Evolutionary conservation across 106 monocot genomes (phyloP).

Genomic region (Allium cepa): DNA sequence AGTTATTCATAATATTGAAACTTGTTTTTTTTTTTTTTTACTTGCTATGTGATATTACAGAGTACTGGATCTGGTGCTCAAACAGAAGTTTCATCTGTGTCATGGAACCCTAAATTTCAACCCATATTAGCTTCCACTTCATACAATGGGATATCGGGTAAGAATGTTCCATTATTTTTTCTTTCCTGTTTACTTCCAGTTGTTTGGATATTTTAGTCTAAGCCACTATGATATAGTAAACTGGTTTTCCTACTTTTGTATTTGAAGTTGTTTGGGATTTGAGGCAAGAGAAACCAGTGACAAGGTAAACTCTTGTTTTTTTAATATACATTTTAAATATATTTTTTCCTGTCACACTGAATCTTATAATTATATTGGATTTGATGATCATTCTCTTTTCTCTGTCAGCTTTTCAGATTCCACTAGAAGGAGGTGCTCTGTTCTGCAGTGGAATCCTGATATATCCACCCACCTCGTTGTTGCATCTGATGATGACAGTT

Average conservation of each 20-base stretch:
- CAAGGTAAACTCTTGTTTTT: conserved; percentile 37
- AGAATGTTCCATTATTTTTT: not conserved
- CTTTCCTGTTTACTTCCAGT: conserved; percentile 1
- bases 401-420: conserved; percentile 81
- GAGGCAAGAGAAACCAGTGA: conserved; percentile 71
- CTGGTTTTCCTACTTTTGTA: conserved; percentile 10
- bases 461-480: conserved; percentile 83
- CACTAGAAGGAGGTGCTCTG: conserved; percentile 76
- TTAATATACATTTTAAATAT: not conserved
- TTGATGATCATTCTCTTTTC: not conserved
- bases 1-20: not conserved
- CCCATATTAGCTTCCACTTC: conserved; percentile 91
- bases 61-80: conserved; percentile 68
- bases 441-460: conserved; percentile 99
- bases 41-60: conserved; percentile 13
- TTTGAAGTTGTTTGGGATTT: conserved; percentile 91
- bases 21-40: not conserved
- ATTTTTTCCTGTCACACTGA: not conserved
- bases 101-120: conserved; percentile 94
- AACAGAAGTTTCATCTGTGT: conserved; percentile 78
- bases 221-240: not conserved
- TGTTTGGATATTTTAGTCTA: not conserved
- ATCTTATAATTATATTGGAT: not conserved
- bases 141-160: conserved; percentile 79
- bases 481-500: conserved; percentile 92